Base-by-base conservation (phyloP, 2,329 filamentous ascomycete species). In the Moelleriella libera region DNA sequence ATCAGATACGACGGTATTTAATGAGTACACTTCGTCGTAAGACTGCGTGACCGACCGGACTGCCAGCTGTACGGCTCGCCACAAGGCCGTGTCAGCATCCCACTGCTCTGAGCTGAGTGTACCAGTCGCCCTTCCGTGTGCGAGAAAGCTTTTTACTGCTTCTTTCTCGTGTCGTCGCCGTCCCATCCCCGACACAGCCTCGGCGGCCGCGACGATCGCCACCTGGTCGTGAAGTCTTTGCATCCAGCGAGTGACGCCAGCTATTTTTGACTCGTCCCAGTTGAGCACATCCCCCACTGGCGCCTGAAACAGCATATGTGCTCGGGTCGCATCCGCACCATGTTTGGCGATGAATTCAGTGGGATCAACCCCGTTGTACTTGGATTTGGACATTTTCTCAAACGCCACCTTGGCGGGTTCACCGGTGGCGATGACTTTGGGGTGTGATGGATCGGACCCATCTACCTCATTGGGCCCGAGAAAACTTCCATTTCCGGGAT, bases 361-460 rank as follows among this genome's bases (percentile, higher is more conserved):
- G 0, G 88, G 88, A 58, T 94, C 87, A 6, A 94, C 86, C 30
- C 88, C 88, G 58, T 95, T 95, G 67, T 92, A 74, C 63, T 95
- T 95, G 57, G 86, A 94, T 66, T 95, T 95, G 40, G 85, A 92
- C 88, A 95, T 95, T 61, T 95, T 95, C 62, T 94, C 88, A 55
- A 76, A 94, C 1, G 78, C 81, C 14, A 88, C 64, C 30, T 68
- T 75, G 1, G 83, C 78, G 0, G 59, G 57, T 44, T 74, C 65
- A 4, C 79, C 77, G 0, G 79, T 84, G 0, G 74, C 71, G 14
- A 70, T 70, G n/a, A 92, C 75, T 47, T 70, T 68, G 1, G 84
- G 84, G 10, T 67, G 65, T 0, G 68, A 65, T 0, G 74, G 68
- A 41, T 76, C 70, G 4, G 68, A 71, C 5, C 82, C 56, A 52